A percentile compares a stretch with the other conserved stretches of the same genome.
Conservation (phyloP, 768 basidiomycete species). For the Suillus ampliporus region DNA sequence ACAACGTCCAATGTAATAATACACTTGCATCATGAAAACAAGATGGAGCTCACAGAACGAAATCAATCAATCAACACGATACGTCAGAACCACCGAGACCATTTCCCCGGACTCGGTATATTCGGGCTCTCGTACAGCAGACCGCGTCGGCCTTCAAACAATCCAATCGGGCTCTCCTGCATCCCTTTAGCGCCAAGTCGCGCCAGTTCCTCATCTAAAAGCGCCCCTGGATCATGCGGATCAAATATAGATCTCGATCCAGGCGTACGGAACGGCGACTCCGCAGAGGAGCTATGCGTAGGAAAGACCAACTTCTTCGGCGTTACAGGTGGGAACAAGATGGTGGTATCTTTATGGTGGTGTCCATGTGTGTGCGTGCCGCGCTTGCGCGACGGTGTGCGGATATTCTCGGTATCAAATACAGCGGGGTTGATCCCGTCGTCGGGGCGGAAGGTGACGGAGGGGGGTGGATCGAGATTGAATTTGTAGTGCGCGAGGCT, state of each 20-base stretch:
- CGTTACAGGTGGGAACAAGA: slow-evolving; percentile 45
- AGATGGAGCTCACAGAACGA: slow-evolving; percentile 2
- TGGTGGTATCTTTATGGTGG: slow-evolving; percentile 14
- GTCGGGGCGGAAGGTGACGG: slow-evolving; percentile 32
- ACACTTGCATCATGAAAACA: slow-evolving; percentile 6
- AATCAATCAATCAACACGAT: slow-evolving; percentile 2
- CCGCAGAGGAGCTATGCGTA: slow-evolving; percentile 29
- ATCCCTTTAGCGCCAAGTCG: slow-evolving; percentile 48
- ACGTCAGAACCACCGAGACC: slow-evolving; percentile 54
- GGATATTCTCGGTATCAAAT: slow-evolving; percentile 43
- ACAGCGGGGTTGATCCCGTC: slow-evolving; percentile 44
- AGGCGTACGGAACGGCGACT: slow-evolving; percentile 57
- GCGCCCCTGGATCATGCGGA: slow-evolving; percentile 69
- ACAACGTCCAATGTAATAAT: neutral
- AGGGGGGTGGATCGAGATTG: slow-evolving; percentile 66
- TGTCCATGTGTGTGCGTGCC: slow-evolving; percentile 25
- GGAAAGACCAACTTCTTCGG: slow-evolving; percentile 49
- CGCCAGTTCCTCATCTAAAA: slow-evolving; percentile 77
- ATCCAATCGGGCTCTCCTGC: slow-evolving; percentile 67
- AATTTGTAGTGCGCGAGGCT: slow-evolving; percentile 74
- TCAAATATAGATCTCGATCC: slow-evolving; percentile 57
- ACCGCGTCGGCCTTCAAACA: slow-evolving; percentile 64
- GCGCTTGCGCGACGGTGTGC: slow-evolving; percentile 54
- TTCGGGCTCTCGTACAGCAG: slow-evolving; percentile 81
- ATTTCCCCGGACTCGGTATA: slow-evolving; percentile 58